Base-by-base conservation (phyloP, 306 rosid species). In the Heteromeles arbutifolia region DNA sequence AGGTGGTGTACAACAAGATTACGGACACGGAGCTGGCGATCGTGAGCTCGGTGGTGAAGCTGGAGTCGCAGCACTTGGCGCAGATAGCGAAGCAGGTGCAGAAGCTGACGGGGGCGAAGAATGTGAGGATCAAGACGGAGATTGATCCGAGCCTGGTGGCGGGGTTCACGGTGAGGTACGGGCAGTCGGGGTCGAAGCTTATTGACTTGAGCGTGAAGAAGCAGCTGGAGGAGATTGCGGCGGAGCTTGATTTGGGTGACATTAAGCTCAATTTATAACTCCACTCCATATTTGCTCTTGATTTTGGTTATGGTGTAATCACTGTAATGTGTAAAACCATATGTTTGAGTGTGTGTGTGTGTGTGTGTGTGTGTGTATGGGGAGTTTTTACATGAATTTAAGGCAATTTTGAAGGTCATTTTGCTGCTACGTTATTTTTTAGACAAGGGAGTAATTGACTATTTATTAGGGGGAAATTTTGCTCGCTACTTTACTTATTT, bases 11-110 rank as follows among this genome's bases (percentile, higher is more conserved):
- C 25, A 95, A 95, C 82, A 19, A 43, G 2, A 0, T 89, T 24
- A 92, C 97, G 0, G 78, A 90, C 4, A 95, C 99, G 4, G 96
- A 89, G 75, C 76, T 88, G 2, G 97, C 91, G 1, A 82, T 90
- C 29, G 99, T 92, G 82, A 88, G 87, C 66, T 95, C 99, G n/a
- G 97, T 95, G 69, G 97, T 95, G 91, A 69, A 83, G 61, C 70
- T 95, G 81, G 99, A 95, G 80, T 79, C 94, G 52, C 89, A 92
- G 83, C 97, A 95, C 80, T 70, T 95, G 85, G 85, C 99, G 10
- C 97, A 95, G 88, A 95, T 95, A 4, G 96, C 96, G 15, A 95
- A 92, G 85, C 97, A 90, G 87, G 97, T 95, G 70, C 99, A 95
- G 93, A 95, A 92, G 72, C 83, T 95, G 45, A 92, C 93, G 0